These are phyloP conservation scores for Amoeboaphelidium occidentale DNA, from an alignment of 371 early-diverging fungal genomes.

Conservation along the genomic window DNA sequence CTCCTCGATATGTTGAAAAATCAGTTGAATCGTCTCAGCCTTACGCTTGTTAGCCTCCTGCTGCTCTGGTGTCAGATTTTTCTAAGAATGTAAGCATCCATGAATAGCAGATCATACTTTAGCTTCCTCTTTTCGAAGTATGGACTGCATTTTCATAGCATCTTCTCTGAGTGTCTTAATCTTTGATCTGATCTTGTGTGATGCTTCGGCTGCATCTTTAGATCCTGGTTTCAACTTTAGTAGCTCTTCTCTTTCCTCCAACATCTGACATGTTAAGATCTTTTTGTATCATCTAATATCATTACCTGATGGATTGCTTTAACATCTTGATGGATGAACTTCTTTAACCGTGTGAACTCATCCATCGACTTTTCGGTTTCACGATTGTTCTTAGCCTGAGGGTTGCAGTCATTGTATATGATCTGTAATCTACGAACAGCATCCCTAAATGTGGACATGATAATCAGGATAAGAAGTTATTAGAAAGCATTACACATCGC, in stretches of 20 bases:
- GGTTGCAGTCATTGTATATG: slow-evolving; percentile 21
- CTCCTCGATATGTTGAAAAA: slow-evolving; percentile 22
- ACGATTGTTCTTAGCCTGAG: slow-evolving; percentile 12
- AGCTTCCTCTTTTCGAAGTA: slow-evolving; percentile 21
- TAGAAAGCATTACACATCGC: too few species aligned
- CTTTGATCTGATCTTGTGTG: slow-evolving; percentile 19
- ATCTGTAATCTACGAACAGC: slow-evolving; percentile 22
- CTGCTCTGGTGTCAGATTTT: slow-evolving; percentile 12
- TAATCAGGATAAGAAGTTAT: slow-evolving; percentile 1
- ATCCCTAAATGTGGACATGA: slow-evolving; percentile 19
- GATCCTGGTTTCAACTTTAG: slow-evolving; percentile 1
- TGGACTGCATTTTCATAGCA: slow-evolving; percentile 10
- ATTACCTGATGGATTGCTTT: slow-evolving; percentile 12
- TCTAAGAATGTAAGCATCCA: slow-evolving; percentile 5
- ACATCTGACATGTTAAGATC: too few species aligned
- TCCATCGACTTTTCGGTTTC: slow-evolving; percentile 11
- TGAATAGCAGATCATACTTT: background rate
- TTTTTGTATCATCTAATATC: background rate
- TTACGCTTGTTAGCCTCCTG: slow-evolving; percentile 6
- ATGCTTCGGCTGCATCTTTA: slow-evolving; percentile 21
- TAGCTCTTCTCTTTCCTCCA: slow-evolving; percentile 21
- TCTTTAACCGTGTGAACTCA: slow-evolving; percentile 21
- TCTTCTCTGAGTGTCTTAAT: slow-evolving; percentile 17
- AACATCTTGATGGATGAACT: slow-evolving; percentile 17
- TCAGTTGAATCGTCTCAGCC: slow-evolving; percentile 19